Evolutionary conservation across 2,329 filamentous ascomycete species (phyloP).

Genomic region (Aspergillus felis): DNA sequence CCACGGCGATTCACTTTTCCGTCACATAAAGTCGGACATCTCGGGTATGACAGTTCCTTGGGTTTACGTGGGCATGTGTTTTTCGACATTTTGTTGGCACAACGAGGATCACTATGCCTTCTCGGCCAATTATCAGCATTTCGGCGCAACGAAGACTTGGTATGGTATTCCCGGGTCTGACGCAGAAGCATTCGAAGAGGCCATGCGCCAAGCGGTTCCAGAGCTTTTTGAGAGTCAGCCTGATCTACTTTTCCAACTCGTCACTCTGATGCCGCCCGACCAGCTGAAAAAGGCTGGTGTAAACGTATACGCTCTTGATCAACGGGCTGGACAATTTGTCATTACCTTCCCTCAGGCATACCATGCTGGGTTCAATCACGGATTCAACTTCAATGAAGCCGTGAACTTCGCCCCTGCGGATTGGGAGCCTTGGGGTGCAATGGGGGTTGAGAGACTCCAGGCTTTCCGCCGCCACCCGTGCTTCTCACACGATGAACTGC

Average conservation of each 20-base stretch:
- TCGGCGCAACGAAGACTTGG: slow-evolving; percentile 98
- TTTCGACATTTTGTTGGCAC: slow-evolving; percentile 99
- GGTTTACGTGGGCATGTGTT: slow-evolving; percentile 99
- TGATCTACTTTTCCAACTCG: slow-evolving; percentile 91
- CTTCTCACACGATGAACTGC: slow-evolving; percentile 93
- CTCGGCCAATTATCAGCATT: slow-evolving; percentile 97
- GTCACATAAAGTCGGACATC: slow-evolving; percentile 96
- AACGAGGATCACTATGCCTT: slow-evolving; percentile 98
- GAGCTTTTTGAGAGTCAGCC: slow-evolving; percentile 97
- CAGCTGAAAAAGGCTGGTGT: slow-evolving; percentile 91
- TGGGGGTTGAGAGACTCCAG: slow-evolving; percentile 80
- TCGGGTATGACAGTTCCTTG: slow-evolving; percentile 99
- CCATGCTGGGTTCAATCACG: slow-evolving; percentile 97
- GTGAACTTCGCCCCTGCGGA: slow-evolving; percentile 95
- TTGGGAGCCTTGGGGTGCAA: slow-evolving; percentile 89
- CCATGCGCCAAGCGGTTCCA: slow-evolving; percentile 91
- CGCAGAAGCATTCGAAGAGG: slow-evolving; percentile 88
- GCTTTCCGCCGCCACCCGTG: slow-evolving; percentile 88
- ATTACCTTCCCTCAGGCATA: slow-evolving; percentile 97
- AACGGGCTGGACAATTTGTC: slow-evolving; percentile 91
- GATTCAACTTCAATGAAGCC: slow-evolving; percentile 98
- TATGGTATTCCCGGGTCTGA: slow-evolving; percentile 95
- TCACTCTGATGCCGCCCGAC: slow-evolving; percentile 91
- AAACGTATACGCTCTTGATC: slow-evolving; percentile 89
- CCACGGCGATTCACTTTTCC: slow-evolving; percentile 85